Base-by-base conservation (phyloP, 352 stramenopile species). In the Albugo laibachii region DNA sequence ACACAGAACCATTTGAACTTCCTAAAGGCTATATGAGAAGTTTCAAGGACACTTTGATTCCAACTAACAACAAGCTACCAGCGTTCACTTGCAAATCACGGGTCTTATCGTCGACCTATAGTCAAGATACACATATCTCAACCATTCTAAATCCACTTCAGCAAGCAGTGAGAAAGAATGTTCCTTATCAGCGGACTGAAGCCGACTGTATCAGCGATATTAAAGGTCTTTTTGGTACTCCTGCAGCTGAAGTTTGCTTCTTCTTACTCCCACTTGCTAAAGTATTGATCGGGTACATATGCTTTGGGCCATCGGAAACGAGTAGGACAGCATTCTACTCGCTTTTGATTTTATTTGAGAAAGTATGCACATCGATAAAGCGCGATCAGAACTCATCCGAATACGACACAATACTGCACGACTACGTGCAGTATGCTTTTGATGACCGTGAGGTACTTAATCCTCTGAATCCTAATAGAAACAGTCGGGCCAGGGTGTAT, bases 261-360 rank as follows among this genome's bases (percentile, higher is more conserved):
- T 77, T 80, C 42, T 69, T 82, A 15, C 57, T 78, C 11, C 61
- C 60, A 6, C 55, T 82, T 13, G 49, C 55, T 0, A 65, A 58
- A 11, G 68, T 75, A 16, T 52, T 80, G 11, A 50, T 82, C 0
- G 63, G 57, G 8, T 80, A 78, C 39, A 41, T 82, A 27, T 60
- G 67, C 0, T 70, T 66, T 41, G 66, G 66, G 0, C 50, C 56
- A 3, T 49, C 58, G 1, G 50, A 61, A 20, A 65, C 80, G 5
- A 54, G 69, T 0, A 71, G 62, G 52, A 65, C 65, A 15, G 69
- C 72, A 6, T 84, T 84, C 48, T 58, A 56, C 0, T 62, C 67
- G 0, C 51, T 84, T 5, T 57, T 84, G 18, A 49, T 45, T 11
- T 52, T 77, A 5, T 62, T 84, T n/a, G 69, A 82, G 21, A 82